A percentile compares a stretch with the other conserved stretches of the same genome.
phyloP scores from a whole-genome alignment of 345 rosid genomes.

The Dipteronia dyeriana region DNA sequence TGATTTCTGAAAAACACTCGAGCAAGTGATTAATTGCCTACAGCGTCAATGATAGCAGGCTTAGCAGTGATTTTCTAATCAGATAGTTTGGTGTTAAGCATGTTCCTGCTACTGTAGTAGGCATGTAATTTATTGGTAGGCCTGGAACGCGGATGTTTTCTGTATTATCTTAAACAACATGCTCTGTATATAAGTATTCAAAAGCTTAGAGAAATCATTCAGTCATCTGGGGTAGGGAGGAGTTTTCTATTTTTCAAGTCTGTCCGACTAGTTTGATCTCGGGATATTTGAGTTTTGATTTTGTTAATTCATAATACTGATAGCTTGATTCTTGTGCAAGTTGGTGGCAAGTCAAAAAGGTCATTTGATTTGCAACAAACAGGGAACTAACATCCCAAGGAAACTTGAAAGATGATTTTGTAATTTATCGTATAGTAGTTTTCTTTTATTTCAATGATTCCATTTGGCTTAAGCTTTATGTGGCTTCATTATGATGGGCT shows the following conservation, averaged over 20 bases:
- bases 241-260: not conserved
- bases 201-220: not conserved
- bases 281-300: too few relatives aligned
- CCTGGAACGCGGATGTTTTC: not conserved
- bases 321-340: not conserved
- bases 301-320: too few relatives aligned
- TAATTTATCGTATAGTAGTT: not conserved
- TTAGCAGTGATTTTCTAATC: not conserved
- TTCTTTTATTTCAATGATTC: not conserved
- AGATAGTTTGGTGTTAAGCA: too few relatives aligned
- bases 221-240: not conserved
- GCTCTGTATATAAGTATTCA: not conserved
- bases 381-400: not conserved
- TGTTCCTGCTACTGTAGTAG: too few relatives aligned
- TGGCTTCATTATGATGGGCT: not conserved
- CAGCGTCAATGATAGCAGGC: not conserved
- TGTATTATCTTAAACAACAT: not conserved
- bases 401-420: not conserved
- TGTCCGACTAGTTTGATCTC: not conserved
- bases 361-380: not conserved
- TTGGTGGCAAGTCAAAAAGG: conserved; percentile 4
- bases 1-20: not conserved
- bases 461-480: not conserved
- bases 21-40: not conserved
- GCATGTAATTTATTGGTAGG: not conserved